These are phyloP conservation scores for Corinectria fuckeliana DNA, from an alignment of 2,329 filamentous ascomycete genomes.

Conservation along the genomic window DNA sequence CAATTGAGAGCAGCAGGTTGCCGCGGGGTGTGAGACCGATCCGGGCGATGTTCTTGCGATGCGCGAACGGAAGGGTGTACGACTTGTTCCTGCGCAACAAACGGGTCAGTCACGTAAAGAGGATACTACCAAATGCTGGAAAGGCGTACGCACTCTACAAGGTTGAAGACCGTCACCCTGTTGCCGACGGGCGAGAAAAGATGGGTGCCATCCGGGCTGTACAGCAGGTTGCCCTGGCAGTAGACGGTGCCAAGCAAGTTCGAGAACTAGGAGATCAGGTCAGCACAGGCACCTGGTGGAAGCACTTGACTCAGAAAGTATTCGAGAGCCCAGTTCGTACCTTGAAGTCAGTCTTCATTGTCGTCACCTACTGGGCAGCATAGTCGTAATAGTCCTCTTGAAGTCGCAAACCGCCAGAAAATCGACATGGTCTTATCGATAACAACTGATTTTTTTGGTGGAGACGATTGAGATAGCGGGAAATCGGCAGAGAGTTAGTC, in stretches of 20 bases:
- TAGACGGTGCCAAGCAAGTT: slow-evolving; percentile 98
- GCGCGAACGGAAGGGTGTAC: slow-evolving; percentile 85
- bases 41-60: slow-evolving; percentile 90
- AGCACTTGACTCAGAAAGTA: background rate
- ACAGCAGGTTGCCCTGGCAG: slow-evolving; percentile 95
- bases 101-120: slow-evolving; percentile 41
- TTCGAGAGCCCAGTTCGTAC: slow-evolving; percentile 53
- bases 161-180: slow-evolving; percentile 91
- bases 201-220: slow-evolving; percentile 94
- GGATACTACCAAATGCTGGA: background rate
- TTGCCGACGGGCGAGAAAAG: slow-evolving; percentile 97
- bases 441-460: slow-evolving; percentile 39
- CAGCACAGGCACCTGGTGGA: background rate
- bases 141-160: slow-evolving; percentile 76
- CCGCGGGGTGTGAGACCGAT: slow-evolving; percentile 89
- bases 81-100: slow-evolving; percentile 74
- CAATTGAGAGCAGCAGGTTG: slow-evolving; percentile 90
- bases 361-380: slow-evolving; percentile 56
- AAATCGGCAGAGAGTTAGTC: slow-evolving; percentile 46
- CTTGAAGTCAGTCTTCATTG: slow-evolving; percentile 99
- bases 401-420: slow-evolving; percentile 42
- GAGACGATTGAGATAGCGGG: slow-evolving; percentile 16
- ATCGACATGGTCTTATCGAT: slow-evolving; percentile 46
- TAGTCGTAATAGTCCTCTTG: slow-evolving; percentile 44
- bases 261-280: slow-evolving; percentile 74